phyloP scores from a whole-genome alignment of 306 rosid genomes.

The Sindora glabra region DNA sequence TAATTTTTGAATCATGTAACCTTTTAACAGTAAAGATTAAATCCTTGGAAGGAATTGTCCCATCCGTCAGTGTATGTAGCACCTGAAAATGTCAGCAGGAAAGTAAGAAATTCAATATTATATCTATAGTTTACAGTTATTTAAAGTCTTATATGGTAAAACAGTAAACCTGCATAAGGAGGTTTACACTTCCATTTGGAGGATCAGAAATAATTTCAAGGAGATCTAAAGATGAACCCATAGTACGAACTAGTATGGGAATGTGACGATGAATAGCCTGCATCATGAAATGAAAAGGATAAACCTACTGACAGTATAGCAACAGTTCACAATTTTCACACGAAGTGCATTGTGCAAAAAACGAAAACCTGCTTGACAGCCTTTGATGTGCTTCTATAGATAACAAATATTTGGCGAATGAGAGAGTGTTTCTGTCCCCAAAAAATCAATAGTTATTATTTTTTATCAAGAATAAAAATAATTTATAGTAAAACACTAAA shows the following conservation, averaged over 20 bases:
- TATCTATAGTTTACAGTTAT: not conserved
- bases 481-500: not conserved
- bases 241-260: conserved; percentile 82
- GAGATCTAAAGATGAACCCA: conserved; percentile 83
- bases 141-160: not conserved
- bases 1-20: conserved; percentile 69
- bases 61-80: conserved; percentile 86
- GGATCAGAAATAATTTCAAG: conserved; percentile 82
- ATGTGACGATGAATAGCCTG: conserved; percentile 77
- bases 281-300: conserved; percentile 24
- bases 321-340: conserved; percentile 3
- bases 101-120: conserved; percentile 2
- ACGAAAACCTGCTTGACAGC: conserved; percentile 73
- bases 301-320: conserved; percentile 3
- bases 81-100: conserved; percentile 41
- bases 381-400: conserved; percentile 59
- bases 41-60: conserved; percentile 58
- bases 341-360: conserved; percentile 4
- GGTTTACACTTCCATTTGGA: conserved; percentile 80
- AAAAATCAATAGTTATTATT: conserved; percentile 14
- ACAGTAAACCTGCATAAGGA: conserved; percentile 67
- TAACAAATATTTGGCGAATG: conserved; percentile 64
- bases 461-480: not conserved
- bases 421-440: conserved; percentile 79
- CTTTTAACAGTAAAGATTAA: conserved; percentile 62